Evolutionary conservation across 1,139 yeast genomes (phyloP), one percentile per base, ranked within the genome.

Genomic region (Geotrichum citri-aurantii): DNA sequence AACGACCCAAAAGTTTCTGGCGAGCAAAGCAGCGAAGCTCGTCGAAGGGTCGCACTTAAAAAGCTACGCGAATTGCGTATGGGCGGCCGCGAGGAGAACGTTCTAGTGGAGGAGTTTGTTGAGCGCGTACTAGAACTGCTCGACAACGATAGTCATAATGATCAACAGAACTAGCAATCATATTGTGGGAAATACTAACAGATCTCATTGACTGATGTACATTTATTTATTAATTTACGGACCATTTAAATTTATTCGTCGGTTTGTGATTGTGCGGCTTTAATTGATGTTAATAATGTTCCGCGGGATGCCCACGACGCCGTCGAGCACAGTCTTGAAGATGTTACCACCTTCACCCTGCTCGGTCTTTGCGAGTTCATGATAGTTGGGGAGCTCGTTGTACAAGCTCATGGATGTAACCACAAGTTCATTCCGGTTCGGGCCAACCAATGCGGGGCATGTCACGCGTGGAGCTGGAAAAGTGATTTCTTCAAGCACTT

Each of bases 381-480:
- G 63, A 37, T 57, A 60, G 50, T 68, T 52, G 8, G 69, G 66
- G 33, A 73, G 73, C 54, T 79, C 80, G 62, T 79, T 73, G 54
- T 79, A 71, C 62, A 75, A 67, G 64, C 82, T 82, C 1, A 87
- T 96, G 24, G 86, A 79, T 12, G 96, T 86, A 52, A 90, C 81
- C 66, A 79, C 85, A 60, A 91, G 65, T 59, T 83, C 86, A 66
- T 83, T 81, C 60, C 75, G 71, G 48, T 81, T 68, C 14, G 69
- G 70, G 2, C 96, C 95, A 6, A 91, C 95, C 64, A 88, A 77
- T 0, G 86, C 80, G 50, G 86, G 85, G 69, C 96, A 88, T 3
- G 93, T 83, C 50, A 84, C 72, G 64, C 85, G 76, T 56, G 78
- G 68, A 0, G 86, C 85, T 0, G 96, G 96, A 54, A 91, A 68